Percentiles rank a stretch among this genome's conserved stretches.
Evolutionary conservation across 768 basidiomycete species (phyloP).

Genomic region (Kwoniella dejecticola): DNA sequence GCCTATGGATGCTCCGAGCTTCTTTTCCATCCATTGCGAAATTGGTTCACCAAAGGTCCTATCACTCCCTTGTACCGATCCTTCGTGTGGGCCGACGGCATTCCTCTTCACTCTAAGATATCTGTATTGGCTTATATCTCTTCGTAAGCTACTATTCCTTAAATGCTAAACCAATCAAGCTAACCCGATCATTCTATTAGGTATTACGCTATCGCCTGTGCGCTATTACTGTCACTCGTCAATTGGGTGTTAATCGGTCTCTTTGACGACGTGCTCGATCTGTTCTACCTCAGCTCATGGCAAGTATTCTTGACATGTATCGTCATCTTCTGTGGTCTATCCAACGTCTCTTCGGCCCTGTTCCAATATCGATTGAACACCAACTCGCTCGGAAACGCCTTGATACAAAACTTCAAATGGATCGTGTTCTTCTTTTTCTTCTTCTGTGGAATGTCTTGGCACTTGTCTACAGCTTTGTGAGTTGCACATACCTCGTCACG

Average conservation of each 20-base stretch:
- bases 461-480: conserved; percentile 64
- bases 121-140: conserved; percentile 63
- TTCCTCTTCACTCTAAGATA: conserved; percentile 62
- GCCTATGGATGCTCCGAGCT: conserved; percentile 59
- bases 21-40: conserved; percentile 77
- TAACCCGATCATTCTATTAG: neutral
- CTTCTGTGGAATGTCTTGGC: conserved; percentile 66
- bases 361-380: conserved; percentile 55
- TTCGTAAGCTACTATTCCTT: conserved; percentile 27
- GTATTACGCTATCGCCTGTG: conserved; percentile 62
- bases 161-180: neutral
- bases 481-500: neutral
- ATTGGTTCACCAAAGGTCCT: conserved; percentile 79
- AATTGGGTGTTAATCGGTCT: conserved; percentile 74
- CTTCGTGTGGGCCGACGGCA: conserved; percentile 56
- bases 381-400: conserved; percentile 49
- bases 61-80: conserved; percentile 62
- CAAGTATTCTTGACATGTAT: conserved; percentile 54
- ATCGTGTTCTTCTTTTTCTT: conserved; percentile 69
- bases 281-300: conserved; percentile 54
- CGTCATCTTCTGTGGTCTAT: conserved; percentile 52
- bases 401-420: conserved; percentile 52
- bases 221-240: conserved; percentile 65
- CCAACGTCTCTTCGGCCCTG: conserved; percentile 52
- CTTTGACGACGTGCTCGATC: conserved; percentile 46